Conservation (phyloP, 1,139 yeast genomes). For the Petasospora rhodanensis region DNA sequence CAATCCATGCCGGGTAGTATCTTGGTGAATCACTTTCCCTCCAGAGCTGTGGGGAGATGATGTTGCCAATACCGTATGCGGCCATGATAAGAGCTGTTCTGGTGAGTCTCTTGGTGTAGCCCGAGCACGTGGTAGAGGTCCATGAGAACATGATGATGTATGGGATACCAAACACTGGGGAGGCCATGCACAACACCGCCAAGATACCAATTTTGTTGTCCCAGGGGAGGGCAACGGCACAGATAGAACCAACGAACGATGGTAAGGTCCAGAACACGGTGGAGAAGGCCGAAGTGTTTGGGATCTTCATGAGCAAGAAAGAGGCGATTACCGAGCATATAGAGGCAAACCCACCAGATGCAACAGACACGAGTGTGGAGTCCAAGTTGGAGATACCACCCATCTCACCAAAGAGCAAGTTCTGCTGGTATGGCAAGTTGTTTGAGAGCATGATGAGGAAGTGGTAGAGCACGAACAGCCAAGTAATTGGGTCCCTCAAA, state of each 20-base stretch:
- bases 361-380: conserved; percentile 50
- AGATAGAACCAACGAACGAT: conserved; percentile 41
- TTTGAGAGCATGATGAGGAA: conserved; percentile 43
- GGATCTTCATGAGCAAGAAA: conserved; percentile 13
- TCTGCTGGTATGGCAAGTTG: conserved; percentile 44
- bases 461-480: conserved; percentile 38
- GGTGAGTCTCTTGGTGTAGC: conserved; percentile 38
- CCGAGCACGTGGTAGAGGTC: conserved; percentile 33
- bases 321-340: conserved; percentile 33
- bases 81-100: conserved; percentile 39
- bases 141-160: conserved; percentile 40
- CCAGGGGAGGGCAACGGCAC: conserved; percentile 39
- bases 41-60: conserved; percentile 45
- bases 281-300: conserved; percentile 32
- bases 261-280: conserved; percentile 39
- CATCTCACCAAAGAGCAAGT: conserved; percentile 37
- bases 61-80: conserved; percentile 37
- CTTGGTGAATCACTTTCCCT: conserved; percentile 37
- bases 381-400: conserved; percentile 39
- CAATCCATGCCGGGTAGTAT: conserved; percentile 47
- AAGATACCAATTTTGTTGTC: conserved; percentile 38
- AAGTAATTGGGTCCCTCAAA: conserved; percentile 42
- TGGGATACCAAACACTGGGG: conserved; percentile 38
- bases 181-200: conserved; percentile 38
- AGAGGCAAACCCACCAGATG: conserved; percentile 42